These are phyloP conservation scores for Sarocladium brachiariae DNA, from an alignment of 2,329 filamentous ascomycete genomes.

Conservation along the genomic window DNA sequence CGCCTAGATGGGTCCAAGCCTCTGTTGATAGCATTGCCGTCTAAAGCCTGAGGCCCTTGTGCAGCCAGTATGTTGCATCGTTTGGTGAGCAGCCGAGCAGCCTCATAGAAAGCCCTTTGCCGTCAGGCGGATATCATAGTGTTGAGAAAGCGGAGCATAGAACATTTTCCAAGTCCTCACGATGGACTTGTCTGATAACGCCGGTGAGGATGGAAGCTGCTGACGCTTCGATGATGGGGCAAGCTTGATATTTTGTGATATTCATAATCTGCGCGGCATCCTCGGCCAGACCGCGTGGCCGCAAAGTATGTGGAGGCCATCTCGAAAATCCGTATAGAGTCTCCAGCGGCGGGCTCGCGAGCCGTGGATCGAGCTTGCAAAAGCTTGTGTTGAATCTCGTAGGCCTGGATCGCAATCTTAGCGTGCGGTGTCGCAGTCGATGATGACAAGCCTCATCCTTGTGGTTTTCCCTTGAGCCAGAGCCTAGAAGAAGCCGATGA, in stretches of 20 bases:
- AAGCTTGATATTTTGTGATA: conserved; percentile 22
- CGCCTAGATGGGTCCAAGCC: conserved; percentile 30
- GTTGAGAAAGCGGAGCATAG: conserved; percentile 19
- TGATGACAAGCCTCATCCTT: conserved; percentile 2
- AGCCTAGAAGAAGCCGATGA: too few relatives aligned
- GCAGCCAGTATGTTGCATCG: conserved; percentile 24
- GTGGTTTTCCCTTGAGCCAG: too few relatives aligned
- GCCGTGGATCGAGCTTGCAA: conserved; percentile 23
- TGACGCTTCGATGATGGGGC: conserved; percentile 23
- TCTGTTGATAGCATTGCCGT: conserved; percentile 21
- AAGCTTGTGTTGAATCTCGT: conserved; percentile 28
- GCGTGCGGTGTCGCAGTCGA: neutral
- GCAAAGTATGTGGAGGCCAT: conserved; percentile 34
- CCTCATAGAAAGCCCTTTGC: conserved; percentile 33
- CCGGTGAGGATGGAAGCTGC: conserved; percentile 25
- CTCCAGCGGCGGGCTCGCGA: conserved; percentile 22
- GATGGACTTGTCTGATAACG: conserved; percentile 21
- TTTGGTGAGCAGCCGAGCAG: conserved; percentile 37
- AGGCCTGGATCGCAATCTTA: neutral
- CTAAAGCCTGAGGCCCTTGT: conserved; percentile 14
- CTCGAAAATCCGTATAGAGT: conserved; percentile 30
- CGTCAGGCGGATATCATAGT: conserved; percentile 19
- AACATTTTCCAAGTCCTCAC: conserved; percentile 26
- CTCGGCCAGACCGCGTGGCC: conserved; percentile 22
- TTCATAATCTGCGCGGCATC: conserved; percentile 21